Percentiles rank a stretch among this genome's conserved stretches.
Evolutionary conservation across 495 filamentous ascomycete genomes (phyloP).

Genomic region (Schizothecium vesticola): DNA sequence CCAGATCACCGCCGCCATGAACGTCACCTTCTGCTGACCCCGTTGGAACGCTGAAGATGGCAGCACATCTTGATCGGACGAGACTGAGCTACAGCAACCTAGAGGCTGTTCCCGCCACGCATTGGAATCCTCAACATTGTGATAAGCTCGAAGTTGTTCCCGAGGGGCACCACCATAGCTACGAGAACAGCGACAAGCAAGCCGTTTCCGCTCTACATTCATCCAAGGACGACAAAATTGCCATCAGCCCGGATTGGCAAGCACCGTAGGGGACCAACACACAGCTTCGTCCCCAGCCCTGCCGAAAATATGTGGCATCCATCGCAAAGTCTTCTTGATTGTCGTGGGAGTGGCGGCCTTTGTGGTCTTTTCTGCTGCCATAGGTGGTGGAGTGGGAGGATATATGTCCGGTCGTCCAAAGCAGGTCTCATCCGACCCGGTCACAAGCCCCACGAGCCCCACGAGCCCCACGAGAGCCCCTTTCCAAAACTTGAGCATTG

Average conservation of each 20-base stretch:
- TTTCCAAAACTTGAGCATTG: neutral
- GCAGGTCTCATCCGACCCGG: neutral
- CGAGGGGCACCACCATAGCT: neutral
- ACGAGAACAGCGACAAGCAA: neutral
- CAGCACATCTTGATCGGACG: neutral
- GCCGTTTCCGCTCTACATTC: neutral
- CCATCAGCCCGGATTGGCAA: neutral
- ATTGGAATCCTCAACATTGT: neutral
- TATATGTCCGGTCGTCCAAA: neutral
- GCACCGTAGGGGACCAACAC: neutral
- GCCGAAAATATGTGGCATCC: conserved; percentile 10
- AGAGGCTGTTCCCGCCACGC: neutral
- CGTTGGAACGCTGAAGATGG: neutral
- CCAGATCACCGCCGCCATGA: neutral
- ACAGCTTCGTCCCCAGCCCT: neutral
- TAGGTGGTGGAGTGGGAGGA: conserved; percentile 9
- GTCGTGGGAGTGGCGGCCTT: neutral
- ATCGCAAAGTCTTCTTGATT: conserved; percentile 10
- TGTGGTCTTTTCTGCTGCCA: neutral
- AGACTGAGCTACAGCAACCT: conserved; percentile 2
- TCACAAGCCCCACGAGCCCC: neutral
- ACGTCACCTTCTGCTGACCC: neutral
- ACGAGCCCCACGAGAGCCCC: neutral
- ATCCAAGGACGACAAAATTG: neutral
- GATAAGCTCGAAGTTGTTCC: neutral